Evolutionary conservation across 1,139 yeast species (phyloP), one percentile per base, ranked within the genome.

Genomic region (Candida tetrigidarum): DNA sequence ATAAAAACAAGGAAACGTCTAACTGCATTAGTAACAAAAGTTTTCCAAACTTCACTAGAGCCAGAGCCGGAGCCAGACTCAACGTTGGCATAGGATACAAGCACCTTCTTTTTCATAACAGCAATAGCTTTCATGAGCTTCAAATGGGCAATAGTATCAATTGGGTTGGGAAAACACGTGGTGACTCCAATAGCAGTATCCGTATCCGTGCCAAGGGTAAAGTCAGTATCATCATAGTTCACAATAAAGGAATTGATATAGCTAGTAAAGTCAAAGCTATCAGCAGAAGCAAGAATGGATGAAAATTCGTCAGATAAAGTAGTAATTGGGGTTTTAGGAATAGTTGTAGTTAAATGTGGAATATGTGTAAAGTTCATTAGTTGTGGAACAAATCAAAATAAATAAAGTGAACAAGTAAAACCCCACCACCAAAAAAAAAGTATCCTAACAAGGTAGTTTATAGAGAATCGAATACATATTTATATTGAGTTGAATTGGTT

Each of bases 1-100:
- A 64, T 56, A 55, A 63, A 69, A 4, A 55, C 46, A n/a, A 59
- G 45, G 42, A 67, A 69, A 22, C 73, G 52, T 43, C 67, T 57
- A 10, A 57, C 63, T 0, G 74, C 66, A 38, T 60, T 54, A 2
- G 62, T 50, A 16, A 67, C 48, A 45, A 61, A 69, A 6, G 59
- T 54, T 35, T 60, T 58, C 74, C 74, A 69, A 41, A 30, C n/a
- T 23, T 30, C 22, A 20, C 42, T 44, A 19, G 34, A 19, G 18
- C 36, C 37, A 16, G 20, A 11, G n/a, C n/a, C 50, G 11, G 48
- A n/a, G n/a, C 42, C 45, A 19, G 34, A 19, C 14, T 39, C 37
- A 16, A 23, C n/a, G n/a, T 12, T 50, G 11, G 48, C 49, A 15
- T 12, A 12, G 3, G 15, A 22, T 4, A 7, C 41, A 15, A 36